Evolutionary conservation across 1,139 yeast species (phyloP).

Genomic region (Blastobotrys illinoisensis): DNA sequence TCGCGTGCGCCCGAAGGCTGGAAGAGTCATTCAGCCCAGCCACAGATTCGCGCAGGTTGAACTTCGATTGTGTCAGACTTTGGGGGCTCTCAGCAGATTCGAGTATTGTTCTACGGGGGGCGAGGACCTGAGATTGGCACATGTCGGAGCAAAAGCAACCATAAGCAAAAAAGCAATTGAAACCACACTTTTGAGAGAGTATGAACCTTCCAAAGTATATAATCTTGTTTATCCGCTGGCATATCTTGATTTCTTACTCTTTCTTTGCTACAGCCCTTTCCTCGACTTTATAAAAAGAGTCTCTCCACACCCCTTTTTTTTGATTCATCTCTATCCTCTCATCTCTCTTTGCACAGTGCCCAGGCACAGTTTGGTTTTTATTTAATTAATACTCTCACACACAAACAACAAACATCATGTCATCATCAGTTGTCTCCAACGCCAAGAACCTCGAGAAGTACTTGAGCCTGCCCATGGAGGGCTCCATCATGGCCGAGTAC

Average conservation of each 20-base stretch:
- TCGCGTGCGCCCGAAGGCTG: not conserved
- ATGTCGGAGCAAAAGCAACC: not conserved
- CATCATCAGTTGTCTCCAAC: slow-evolving; percentile 27
- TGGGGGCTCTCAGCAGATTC: not conserved
- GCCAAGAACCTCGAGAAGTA: slow-evolving; percentile 60
- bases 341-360: not conserved
- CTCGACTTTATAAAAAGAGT: not conserved
- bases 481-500: slow-evolving; percentile 88
- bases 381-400: slow-evolving; percentile 3
- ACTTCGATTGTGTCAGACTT: not conserved
- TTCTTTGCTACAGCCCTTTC: not conserved
- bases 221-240: not conserved
- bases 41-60: not conserved
- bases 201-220: not conserved
- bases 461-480: slow-evolving; percentile 76
- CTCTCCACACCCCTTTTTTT: slow-evolving; percentile 2
- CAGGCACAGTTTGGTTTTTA: slow-evolving; percentile 1
- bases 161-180: not conserved
- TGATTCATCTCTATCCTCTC: slow-evolving; percentile 1
- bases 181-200: not conserved
- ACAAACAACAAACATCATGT: slow-evolving; percentile 14
- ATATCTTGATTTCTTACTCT: not conserved
- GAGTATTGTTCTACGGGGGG: not conserved
- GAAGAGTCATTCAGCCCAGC: not conserved
- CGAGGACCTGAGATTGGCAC: not conserved